These are phyloP conservation scores for Cytidiella melzeri DNA, from an alignment of 768 basidiomycete species.

Conservation along the genomic window DNA sequence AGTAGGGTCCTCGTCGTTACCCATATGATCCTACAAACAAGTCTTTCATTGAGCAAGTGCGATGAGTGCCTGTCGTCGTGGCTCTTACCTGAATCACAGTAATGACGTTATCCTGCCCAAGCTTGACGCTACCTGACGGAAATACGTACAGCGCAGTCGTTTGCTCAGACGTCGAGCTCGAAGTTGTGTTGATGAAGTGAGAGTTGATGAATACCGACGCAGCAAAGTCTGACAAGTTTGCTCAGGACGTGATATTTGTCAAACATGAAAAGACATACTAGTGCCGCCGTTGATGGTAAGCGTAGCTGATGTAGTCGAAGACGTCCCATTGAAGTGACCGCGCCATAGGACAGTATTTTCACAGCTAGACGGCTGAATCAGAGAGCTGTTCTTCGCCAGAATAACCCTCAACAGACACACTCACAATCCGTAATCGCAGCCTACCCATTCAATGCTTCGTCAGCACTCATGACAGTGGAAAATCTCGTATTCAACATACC, in stretches of 20 bases:
- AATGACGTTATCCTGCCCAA: conserved; percentile 63
- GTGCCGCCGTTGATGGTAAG: conserved; percentile 77
- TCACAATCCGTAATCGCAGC: conserved; percentile 84
- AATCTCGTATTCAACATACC: conserved; percentile 22
- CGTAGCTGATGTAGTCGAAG: conserved; percentile 56
- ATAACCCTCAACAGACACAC: conserved; percentile 19
- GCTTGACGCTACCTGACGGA: conserved; percentile 45
- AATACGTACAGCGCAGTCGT: conserved; percentile 63
- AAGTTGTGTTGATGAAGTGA: conserved; percentile 64
- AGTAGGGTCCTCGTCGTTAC: conserved; percentile 54
- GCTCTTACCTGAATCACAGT: conserved; percentile 61
- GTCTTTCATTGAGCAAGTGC: not conserved
- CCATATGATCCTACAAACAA: conserved; percentile 26
- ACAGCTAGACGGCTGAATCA: conserved; percentile 41
- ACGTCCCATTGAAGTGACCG: conserved; percentile 67
- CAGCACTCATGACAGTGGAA: not conserved
- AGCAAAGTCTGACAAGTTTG: conserved; percentile 54
- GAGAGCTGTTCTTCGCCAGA: not conserved
- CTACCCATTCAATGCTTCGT: conserved; percentile 6
- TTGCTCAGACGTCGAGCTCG: conserved; percentile 53
- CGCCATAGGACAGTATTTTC: conserved; percentile 80
- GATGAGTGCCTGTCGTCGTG: too few relatives aligned
- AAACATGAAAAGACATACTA: conserved; percentile 35
- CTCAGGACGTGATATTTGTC: not conserved
- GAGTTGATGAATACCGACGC: conserved; percentile 79